phyloP scores from a whole-genome alignment of 2,329 filamentous ascomycete species.

The Meredithiella fracta region DNA sequence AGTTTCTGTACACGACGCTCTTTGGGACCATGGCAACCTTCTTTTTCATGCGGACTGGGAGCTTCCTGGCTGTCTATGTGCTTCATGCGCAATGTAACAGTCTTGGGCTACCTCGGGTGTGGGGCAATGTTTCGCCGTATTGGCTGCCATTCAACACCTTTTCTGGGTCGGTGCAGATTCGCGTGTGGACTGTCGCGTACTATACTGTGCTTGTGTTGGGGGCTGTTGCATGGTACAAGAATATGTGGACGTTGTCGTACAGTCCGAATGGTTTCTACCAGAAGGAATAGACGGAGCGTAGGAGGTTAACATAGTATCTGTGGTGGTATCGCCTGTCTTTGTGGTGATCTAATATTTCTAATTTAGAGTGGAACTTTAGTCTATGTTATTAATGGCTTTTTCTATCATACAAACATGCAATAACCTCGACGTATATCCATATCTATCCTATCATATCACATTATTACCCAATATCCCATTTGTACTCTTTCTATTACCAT shows the following conservation, averaged over 20 bases:
- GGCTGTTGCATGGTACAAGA: constrained; percentile 51
- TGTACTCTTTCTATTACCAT: too few species aligned
- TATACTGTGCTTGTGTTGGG: constrained; percentile 62
- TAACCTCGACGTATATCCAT: too few species aligned
- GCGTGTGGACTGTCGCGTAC: constrained; percentile 57
- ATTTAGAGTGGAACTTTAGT: too few species aligned
- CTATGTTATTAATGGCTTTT: neutral
- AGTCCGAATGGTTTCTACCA: constrained; percentile 19
- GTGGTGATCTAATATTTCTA: too few species aligned
- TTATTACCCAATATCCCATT: too few species aligned
- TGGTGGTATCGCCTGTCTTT: too few species aligned
- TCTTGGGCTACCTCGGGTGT: constrained; percentile 75
- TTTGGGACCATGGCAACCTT: constrained; percentile 93
- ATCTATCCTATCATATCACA: too few species aligned
- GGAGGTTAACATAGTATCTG: too few species aligned
- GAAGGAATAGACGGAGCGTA: neutral
- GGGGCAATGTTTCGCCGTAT: constrained; percentile 53
- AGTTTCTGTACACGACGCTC: constrained; percentile 77
- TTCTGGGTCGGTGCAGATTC: constrained; percentile 15
- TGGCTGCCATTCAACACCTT: constrained; percentile 22
- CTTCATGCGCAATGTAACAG: constrained; percentile 86
- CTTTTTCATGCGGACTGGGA: constrained; percentile 70
- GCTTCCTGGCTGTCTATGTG: constrained; percentile 54
- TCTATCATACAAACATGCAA: too few species aligned
- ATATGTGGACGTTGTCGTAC: constrained; percentile 57